phyloP scores from a whole-genome alignment of 345 rosid genomes.

The Hypericum androsaemum region DNA sequence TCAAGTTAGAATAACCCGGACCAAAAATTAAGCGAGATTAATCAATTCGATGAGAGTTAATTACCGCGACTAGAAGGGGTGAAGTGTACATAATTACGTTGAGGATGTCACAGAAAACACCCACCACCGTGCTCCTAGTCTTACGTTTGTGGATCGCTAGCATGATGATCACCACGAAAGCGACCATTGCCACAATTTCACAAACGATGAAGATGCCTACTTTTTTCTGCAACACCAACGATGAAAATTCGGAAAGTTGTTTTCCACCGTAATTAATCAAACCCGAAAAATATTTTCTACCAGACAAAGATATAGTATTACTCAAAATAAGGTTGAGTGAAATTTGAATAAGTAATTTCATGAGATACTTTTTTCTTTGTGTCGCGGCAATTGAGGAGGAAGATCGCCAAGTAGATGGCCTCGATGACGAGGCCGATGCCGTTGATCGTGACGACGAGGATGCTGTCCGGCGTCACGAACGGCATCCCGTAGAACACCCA shows the following conservation, averaged over 20 bases:
- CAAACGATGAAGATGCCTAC: background rate
- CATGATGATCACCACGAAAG: background rate
- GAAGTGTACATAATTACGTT: slow-evolving; percentile 2
- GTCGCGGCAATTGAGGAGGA: slow-evolving; percentile 5
- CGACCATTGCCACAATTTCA: slow-evolving; percentile 3
- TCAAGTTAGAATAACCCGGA: too few relatives aligned
- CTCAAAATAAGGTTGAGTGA: too few relatives aligned
- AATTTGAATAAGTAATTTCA: too few relatives aligned
- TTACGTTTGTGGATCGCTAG: background rate
- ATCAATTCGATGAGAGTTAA: too few relatives aligned
- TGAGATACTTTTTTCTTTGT: slow-evolving; percentile 5
- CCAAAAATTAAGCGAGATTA: too few relatives aligned
- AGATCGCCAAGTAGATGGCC: slow-evolving; percentile 9
- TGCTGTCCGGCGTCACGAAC: slow-evolving; percentile 8
- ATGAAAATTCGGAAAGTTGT: too few relatives aligned
- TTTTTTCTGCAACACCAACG: background rate
- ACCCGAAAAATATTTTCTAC: too few relatives aligned
- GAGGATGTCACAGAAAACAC: background rate
- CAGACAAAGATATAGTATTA: too few relatives aligned
- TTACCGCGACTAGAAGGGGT: background rate
- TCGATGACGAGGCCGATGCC: slow-evolving; percentile 11
- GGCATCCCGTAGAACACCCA: slow-evolving; percentile 20
- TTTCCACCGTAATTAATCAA: too few relatives aligned
- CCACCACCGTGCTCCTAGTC: background rate
- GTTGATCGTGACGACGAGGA: slow-evolving; percentile 16